Conservation (phyloP, 2,329 filamentous ascomycete genomes). For the Endoconidiophora polonica region DNA sequence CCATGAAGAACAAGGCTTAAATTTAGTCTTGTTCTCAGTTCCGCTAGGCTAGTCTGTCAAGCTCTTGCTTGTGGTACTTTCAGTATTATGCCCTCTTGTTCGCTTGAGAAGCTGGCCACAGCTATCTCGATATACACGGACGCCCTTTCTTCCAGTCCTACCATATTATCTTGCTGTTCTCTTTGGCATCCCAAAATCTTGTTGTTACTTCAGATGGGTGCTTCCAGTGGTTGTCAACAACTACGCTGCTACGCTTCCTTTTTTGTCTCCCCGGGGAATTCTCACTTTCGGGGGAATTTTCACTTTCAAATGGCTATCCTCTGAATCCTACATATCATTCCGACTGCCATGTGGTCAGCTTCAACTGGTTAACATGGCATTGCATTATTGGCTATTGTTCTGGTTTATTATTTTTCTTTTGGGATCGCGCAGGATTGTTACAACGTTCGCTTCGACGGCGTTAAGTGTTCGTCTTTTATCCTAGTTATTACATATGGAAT, state of each 20-base stretch:
- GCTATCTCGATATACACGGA: not conserved
- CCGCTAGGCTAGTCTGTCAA: not conserved
- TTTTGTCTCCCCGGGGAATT: not conserved
- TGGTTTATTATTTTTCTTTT: conserved; percentile 5
- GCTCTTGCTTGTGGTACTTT: not conserved
- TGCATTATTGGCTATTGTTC: conserved; percentile 7
- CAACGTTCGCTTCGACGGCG: conserved; percentile 7
- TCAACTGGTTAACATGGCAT: not conserved
- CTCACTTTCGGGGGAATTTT: not conserved
- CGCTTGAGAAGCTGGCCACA: not conserved
- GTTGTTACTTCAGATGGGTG: not conserved
- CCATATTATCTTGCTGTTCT: conserved; percentile 2
- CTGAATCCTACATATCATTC: not conserved
- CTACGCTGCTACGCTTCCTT: not conserved
- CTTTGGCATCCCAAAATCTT: not conserved
- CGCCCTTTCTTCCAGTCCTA: not conserved
- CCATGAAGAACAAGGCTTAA: conserved; percentile 38
- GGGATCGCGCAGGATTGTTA: conserved; percentile 7
- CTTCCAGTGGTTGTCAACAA: too few species aligned
- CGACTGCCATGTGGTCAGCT: conserved; percentile 2
- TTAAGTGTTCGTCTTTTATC: conserved; percentile 4
- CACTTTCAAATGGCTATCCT: not conserved
- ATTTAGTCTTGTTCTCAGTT: not conserved
- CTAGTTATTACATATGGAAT: conserved; percentile 3
- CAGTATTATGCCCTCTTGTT: not conserved